Base-by-base conservation (phyloP, 2,329 filamentous ascomycete genomes). In the Lecanicillium sp. region DNA sequence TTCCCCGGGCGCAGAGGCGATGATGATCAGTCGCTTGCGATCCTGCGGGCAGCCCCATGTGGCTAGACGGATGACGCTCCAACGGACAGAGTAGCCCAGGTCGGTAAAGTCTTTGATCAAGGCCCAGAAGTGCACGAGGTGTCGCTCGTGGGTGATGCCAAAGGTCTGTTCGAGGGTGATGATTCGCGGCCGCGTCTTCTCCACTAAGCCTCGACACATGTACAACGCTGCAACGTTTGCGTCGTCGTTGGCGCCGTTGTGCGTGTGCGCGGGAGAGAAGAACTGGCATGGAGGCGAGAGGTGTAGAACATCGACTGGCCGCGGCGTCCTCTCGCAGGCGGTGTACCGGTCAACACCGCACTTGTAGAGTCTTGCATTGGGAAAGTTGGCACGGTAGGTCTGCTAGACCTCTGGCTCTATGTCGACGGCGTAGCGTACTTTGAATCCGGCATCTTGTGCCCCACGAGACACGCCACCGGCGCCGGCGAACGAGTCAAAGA, bases 151-250 rank as follows among this genome's bases (percentile, higher is more conserved):
- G 0, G 77, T 62, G 1, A 94, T 73, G 0, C 87, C 87, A 44
- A 79, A 82, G 0, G 88, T 90, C 58, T 95, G 85, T 56, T 95
- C 89, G 1, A 94, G 67, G 0, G 87, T 94, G 2, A 87, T 76
- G 0, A 93, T 59, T 0, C 88, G 74, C 0, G 89, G 87, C 0
- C 73, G 75, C 0, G 75, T 62, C 29, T 75, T 74, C 5, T 73
- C 64, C 1, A 91, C 65, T 0, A 90, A 62, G 3, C 74, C 62
- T 1, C 70, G 65, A 44, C 78, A 79, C 0, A 72, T 67, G 52
- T 75, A 78, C 0, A 83, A 58, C 0, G 73, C 73, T 2, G 81
- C 79, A 0, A 78, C 80, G 55, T 94, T 93, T 0, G 66, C 71
- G 1, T 86, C 84, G 52, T 94, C 87, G 20, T 84, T 75, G 1